Conservation (phyloP, 116 monocot genomes). For the Iris pallida region DNA sequence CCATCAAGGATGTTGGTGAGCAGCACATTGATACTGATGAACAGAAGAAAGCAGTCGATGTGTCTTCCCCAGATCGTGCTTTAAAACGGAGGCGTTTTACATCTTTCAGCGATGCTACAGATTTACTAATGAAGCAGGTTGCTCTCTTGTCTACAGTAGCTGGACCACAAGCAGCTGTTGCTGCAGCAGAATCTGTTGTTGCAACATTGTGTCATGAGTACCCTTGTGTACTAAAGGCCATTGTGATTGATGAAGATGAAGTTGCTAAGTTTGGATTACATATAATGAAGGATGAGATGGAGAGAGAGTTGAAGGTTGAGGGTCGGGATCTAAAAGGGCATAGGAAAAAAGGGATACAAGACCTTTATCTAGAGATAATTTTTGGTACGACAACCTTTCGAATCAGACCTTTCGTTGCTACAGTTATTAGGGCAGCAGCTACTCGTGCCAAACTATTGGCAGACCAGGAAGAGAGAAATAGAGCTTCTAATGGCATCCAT, state of each 20-base stretch:
- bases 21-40: conserved; percentile 3
- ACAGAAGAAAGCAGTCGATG: conserved; percentile 18
- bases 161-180: conserved; percentile 58
- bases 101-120: conserved; percentile 35
- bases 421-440: conserved; percentile 64
- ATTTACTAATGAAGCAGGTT: conserved; percentile 73
- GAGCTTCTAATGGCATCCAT: conserved; percentile 71
- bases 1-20: conserved; percentile 8
- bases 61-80: conserved; percentile 23
- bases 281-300: conserved; percentile 24
- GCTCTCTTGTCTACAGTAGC: conserved; percentile 51
- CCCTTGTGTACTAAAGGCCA: conserved; percentile 42
- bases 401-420: conserved; percentile 62
- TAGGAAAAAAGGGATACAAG: conserved; percentile 31
- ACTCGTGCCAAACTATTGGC: conserved; percentile 83
- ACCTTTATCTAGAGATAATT: conserved; percentile 26
- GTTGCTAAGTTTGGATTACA: not conserved
- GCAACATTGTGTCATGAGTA: conserved; percentile 53
- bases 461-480: conserved; percentile 75
- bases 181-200: conserved; percentile 65
- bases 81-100: conserved; percentile 43
- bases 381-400: conserved; percentile 48
- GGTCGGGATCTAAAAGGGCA: conserved; percentile 23
- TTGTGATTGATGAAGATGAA: conserved; percentile 26
- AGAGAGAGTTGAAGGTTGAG: conserved; percentile 31